phyloP scores from a whole-genome alignment of 257 asterid species.

The Sherardia arvensis region DNA sequence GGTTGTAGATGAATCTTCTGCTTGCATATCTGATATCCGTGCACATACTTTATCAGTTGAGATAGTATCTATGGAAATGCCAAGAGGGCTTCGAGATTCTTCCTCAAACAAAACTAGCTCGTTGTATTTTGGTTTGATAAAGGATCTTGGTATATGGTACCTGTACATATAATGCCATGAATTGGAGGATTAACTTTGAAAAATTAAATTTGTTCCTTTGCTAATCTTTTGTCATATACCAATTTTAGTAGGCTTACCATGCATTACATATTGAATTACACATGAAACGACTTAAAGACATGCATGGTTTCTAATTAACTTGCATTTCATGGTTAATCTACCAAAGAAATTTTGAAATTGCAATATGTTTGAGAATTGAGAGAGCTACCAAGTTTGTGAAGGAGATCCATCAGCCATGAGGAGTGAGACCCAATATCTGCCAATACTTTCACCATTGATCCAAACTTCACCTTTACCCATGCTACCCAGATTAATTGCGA shows the following conservation, averaged over 20 bases:
- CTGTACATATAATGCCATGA: constrained; percentile 23
- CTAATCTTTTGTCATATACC: background rate
- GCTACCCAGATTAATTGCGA: constrained; percentile 64
- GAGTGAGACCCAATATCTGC: constrained; percentile 79
- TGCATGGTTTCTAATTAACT: background rate
- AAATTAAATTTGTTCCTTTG: background rate
- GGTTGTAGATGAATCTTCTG: constrained; percentile 14
- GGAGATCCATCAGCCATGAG: constrained; percentile 47
- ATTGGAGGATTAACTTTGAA: background rate
- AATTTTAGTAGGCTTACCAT: background rate
- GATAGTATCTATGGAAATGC: constrained; percentile 49
- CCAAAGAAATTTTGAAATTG: background rate
- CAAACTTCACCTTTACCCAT: constrained; percentile 93
- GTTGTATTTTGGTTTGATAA: constrained; percentile 52
- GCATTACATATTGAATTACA: background rate
- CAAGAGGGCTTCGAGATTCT: constrained; percentile 63
- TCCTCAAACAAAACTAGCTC: constrained; percentile 64
- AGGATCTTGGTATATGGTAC: constrained; percentile 82
- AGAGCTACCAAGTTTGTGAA: constrained; percentile 58
- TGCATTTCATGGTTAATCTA: background rate
- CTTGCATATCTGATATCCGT: constrained; percentile 25
- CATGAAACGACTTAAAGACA: background rate
- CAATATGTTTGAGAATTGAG: background rate
- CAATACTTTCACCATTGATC: constrained; percentile 75
- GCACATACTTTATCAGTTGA: constrained; percentile 43